Evolutionary conservation across 306 rosid species (phyloP).

Genomic region (Bauhinia variegata): DNA sequence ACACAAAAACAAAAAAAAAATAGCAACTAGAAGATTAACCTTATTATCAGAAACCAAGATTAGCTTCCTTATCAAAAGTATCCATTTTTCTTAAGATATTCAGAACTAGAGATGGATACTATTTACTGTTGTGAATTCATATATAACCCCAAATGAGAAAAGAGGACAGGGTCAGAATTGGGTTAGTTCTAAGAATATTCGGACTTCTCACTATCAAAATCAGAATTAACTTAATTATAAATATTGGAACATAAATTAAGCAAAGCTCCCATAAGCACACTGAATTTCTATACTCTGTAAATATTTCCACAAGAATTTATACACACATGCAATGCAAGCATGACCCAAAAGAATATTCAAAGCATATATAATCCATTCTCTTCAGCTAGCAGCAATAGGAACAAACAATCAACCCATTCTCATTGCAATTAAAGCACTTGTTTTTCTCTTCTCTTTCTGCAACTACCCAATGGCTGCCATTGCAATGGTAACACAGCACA

Average conservation of each 20-base stretch:
- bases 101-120: no score
- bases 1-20: no score
- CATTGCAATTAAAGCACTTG: constrained; percentile 70
- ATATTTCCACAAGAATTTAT: constrained; percentile 28
- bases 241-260: constrained; percentile 3
- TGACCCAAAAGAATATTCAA: constrained; percentile 36
- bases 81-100: no score
- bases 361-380: constrained; percentile 30
- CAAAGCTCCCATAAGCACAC: constrained; percentile 6
- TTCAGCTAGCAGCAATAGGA: constrained; percentile 65
- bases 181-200: constrained; percentile 16
- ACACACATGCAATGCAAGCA: not conserved
- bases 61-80: no score
- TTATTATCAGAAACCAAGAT: no score
- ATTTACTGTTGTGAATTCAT: no score
- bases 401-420: constrained; percentile 83
- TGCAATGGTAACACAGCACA: constrained; percentile 71
- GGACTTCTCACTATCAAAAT: not conserved
- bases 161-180: no score
- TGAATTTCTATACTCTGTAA: constrained; percentile 32
- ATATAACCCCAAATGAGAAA: no score
- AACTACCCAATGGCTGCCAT: constrained; percentile 66
- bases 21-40: no score
- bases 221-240: constrained; percentile 18
- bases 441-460: constrained; percentile 39